These are phyloP conservation scores for Scedosporium dehoogii DNA, from an alignment of 2,329 filamentous ascomycete genomes.

Conservation along the genomic window DNA sequence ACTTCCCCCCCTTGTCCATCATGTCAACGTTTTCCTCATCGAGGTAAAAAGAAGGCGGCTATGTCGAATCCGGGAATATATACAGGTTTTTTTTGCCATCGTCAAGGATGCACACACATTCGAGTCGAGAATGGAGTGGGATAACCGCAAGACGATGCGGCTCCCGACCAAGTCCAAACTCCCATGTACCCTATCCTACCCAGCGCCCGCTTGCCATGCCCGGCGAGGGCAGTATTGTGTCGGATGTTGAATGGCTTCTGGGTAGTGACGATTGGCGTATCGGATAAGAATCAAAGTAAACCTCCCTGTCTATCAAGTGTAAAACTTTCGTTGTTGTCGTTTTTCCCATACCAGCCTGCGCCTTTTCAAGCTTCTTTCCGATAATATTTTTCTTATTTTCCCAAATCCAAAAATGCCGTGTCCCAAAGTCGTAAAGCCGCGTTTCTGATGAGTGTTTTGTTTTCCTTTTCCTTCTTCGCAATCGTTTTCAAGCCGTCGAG, in stretches of 20 bases:
- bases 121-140: background rate
- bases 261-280: background rate
- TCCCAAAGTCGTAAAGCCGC: background rate
- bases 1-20: background rate
- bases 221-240: background rate
- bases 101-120: background rate
- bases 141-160: background rate
- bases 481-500: no score
- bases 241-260: background rate
- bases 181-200: background rate
- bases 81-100: background rate
- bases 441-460: background rate
- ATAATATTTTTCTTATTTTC: background rate
- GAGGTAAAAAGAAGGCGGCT: background rate
- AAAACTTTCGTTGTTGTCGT: background rate
- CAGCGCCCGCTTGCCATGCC: background rate
- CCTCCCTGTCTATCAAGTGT: background rate
- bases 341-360: background rate
- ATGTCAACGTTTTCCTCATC: background rate
- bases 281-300: background rate
- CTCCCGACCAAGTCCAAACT: background rate
- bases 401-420: background rate
- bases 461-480: no score
- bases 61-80: slow-evolving; percentile 1
- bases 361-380: background rate